Evolutionary conservation across 495 filamentous ascomycete species (phyloP).

Genomic region (Achaetomiella virescens): DNA sequence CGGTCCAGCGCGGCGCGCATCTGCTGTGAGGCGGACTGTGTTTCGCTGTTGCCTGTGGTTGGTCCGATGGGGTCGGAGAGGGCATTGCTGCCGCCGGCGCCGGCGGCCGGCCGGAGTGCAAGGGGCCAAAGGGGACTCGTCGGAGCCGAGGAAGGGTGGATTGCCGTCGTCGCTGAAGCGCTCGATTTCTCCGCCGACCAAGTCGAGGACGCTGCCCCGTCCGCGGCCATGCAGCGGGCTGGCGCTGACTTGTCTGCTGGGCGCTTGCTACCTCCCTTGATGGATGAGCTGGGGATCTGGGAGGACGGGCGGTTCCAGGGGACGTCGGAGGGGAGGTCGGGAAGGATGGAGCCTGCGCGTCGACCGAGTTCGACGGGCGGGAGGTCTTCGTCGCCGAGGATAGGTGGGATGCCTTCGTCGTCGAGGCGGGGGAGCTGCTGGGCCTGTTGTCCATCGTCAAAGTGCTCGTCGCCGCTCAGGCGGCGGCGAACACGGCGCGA

Average conservation of each 20-base stretch:
- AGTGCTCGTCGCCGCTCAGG: slow-evolving; percentile 22
- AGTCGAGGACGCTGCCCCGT: slow-evolving; percentile 21
- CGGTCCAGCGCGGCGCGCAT: slow-evolving; percentile 28
- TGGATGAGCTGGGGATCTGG: slow-evolving; percentile 34
- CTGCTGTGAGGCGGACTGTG: slow-evolving; percentile 16
- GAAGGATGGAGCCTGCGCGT: slow-evolving; percentile 30
- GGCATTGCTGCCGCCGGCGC: slow-evolving; percentile 4
- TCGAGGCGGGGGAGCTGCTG: neutral
- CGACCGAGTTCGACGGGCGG: slow-evolving; percentile 33
- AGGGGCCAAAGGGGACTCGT: slow-evolving; percentile 12
- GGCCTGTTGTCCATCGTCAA: slow-evolving; percentile 8
- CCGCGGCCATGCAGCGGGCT: slow-evolving; percentile 36
- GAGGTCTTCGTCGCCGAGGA: slow-evolving; percentile 16
- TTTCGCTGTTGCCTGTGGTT: neutral
- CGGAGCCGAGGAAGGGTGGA: slow-evolving; percentile 25
- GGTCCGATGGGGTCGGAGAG: neutral
- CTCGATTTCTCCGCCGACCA: slow-evolving; percentile 26
- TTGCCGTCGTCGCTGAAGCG: slow-evolving; percentile 33
- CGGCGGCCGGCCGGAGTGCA: slow-evolving; percentile 15
- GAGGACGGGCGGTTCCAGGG: slow-evolving; percentile 44
- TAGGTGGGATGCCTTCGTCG: neutral
- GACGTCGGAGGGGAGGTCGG: slow-evolving; percentile 36
- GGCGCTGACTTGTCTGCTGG: slow-evolving; percentile 28
- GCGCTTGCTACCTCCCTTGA: slow-evolving; percentile 30
- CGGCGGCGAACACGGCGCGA: slow-evolving; percentile 26